Evolutionary conservation across 768 basidiomycete species (phyloP).

Genomic region (Pulveroboletus ravenelii): DNA sequence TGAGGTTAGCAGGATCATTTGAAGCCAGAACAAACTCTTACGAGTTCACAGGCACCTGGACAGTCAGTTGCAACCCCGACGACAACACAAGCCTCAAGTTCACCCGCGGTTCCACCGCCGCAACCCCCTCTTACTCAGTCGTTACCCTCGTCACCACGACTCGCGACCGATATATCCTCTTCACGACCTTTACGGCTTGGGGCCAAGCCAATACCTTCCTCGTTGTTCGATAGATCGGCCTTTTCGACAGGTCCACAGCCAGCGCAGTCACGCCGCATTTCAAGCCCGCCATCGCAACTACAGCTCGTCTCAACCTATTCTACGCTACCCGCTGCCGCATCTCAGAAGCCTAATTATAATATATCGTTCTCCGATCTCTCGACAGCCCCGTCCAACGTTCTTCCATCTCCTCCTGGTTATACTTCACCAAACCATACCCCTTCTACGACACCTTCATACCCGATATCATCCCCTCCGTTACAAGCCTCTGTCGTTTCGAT

Average conservation of each 20-base stretch:
- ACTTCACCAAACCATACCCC: slow-evolving; percentile 13
- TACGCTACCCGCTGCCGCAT: slow-evolving; percentile 5
- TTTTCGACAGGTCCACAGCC: slow-evolving; percentile 26
- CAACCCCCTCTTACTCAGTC: slow-evolving; percentile 31
- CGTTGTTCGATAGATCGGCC: slow-evolving; percentile 31
- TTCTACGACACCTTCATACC: slow-evolving; percentile 17
- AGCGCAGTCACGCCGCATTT: slow-evolving; percentile 15
- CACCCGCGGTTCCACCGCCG: slow-evolving; percentile 7
- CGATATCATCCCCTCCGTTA: slow-evolving; percentile 28
- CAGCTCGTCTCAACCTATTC: slow-evolving; percentile 13
- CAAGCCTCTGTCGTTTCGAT: slow-evolving; percentile 35
- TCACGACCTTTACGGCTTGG: slow-evolving; percentile 39
- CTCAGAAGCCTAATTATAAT: slow-evolving; percentile 55
- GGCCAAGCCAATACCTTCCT: slow-evolving; percentile 32
- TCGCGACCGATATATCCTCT: slow-evolving; percentile 26
- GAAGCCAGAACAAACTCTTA: slow-evolving; percentile 1
- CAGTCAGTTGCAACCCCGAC: slow-evolving; percentile 11
- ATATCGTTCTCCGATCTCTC: slow-evolving; percentile 38
- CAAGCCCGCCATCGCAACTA: slow-evolving; percentile 20
- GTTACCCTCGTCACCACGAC: slow-evolving; percentile 36
- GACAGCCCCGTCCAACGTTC: slow-evolving; percentile 14
- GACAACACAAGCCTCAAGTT: slow-evolving; percentile 12
- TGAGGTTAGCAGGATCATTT: slow-evolving; percentile 17
- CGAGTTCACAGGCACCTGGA: slow-evolving; percentile 12
- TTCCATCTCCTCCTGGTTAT: slow-evolving; percentile 12